These are phyloP conservation scores for Escallonia rubra DNA, from an alignment of 129 eudicot species.

Conservation along the genomic window DNA sequence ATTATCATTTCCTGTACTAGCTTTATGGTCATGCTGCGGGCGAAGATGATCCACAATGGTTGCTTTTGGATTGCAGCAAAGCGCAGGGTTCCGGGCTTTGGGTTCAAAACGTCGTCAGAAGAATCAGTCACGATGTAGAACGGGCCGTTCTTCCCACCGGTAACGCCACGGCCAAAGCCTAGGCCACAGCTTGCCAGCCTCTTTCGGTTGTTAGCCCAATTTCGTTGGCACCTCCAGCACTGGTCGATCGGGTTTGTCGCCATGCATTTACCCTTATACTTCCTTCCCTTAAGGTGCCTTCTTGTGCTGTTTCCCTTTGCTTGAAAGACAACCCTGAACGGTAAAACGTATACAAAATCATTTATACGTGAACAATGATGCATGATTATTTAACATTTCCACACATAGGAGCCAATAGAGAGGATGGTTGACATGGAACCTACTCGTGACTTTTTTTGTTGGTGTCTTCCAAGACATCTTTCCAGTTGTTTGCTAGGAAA, in stretches of 20 bases:
- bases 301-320: conserved; percentile 24
- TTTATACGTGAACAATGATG: background rate
- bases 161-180: conserved; percentile 65
- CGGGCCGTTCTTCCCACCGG: conserved; percentile 60
- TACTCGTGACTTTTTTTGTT: conserved; percentile 17
- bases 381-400: background rate
- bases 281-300: conserved; percentile 34
- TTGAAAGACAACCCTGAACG: conserved; percentile 5
- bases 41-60: conserved; percentile 80
- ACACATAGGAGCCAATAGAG: background rate
- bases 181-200: conserved; percentile 59
- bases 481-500: conserved; percentile 24
- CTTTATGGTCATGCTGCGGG: conserved; percentile 38
- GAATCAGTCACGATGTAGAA: conserved; percentile 51
- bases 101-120: conserved; percentile 56
- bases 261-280: conserved; percentile 42
- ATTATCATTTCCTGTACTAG: conserved; percentile 61
- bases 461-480: conserved; percentile 4
- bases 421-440: background rate
- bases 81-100: conserved; percentile 74
- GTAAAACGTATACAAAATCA: conserved; percentile 1
- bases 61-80: conserved; percentile 63
- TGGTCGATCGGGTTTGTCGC: conserved; percentile 65
- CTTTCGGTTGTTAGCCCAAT: conserved; percentile 66
- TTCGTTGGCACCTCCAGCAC: conserved; percentile 69